Conservation (phyloP, 2,329 filamentous ascomycete genomes). For the Ilyonectria mors-panacis region DNA sequence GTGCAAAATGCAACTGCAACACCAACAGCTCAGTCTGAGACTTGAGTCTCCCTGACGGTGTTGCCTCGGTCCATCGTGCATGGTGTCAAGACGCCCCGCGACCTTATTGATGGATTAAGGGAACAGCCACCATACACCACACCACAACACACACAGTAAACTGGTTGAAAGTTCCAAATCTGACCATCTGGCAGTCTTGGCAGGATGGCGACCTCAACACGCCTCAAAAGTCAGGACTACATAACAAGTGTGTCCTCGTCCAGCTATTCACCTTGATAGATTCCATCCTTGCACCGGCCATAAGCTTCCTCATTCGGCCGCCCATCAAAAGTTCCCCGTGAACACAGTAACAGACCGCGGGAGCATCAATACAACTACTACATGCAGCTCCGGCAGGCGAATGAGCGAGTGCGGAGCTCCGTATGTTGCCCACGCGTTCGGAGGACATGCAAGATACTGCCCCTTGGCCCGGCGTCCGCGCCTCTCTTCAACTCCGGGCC, state of each 20-base stretch:
- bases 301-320: not conserved
- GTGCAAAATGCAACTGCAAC: not conserved
- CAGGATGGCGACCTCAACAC: not conserved
- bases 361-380: not conserved
- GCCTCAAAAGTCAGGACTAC: not conserved
- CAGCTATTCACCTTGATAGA: not conserved
- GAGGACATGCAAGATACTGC: not conserved
- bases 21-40: not conserved
- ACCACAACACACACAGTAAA: not conserved
- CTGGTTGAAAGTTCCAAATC: not conserved
- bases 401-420: not conserved
- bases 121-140: not conserved
- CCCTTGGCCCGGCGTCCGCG: not conserved
- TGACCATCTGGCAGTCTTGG: too few species aligned
- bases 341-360: not conserved
- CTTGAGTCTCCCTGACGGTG: not conserved
- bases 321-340: conserved; percentile 3
- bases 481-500: not conserved
- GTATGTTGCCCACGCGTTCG: not conserved
- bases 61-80: not conserved
- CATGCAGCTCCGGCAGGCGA: not conserved
- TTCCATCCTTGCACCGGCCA: not conserved
- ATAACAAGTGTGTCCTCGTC: not conserved
- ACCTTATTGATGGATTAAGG: not conserved
- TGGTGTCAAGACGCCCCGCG: not conserved